Evolutionary conservation across 306 rosid genomes (phyloP).

Genomic region (Lagenaria siceraria): DNA sequence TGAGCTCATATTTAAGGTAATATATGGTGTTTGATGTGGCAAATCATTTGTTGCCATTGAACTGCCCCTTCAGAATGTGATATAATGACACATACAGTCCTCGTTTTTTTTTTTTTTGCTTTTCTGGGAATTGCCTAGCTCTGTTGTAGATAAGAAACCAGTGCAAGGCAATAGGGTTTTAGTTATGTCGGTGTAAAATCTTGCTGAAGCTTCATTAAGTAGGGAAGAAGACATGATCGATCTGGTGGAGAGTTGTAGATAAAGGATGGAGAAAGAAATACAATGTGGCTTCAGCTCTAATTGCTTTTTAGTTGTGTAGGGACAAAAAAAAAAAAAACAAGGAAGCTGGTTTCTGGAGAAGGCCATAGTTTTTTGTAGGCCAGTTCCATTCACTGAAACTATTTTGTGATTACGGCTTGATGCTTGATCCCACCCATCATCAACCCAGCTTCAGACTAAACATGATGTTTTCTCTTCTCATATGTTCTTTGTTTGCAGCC

Average conservation of each 20-base stretch:
- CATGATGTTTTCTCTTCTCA: slow-evolving; percentile 5
- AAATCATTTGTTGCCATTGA: not conserved
- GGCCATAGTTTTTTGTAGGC: slow-evolving; percentile 7
- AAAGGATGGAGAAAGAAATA: not conserved
- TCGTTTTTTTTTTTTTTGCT: not conserved
- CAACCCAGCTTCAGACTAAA: slow-evolving; percentile 12
- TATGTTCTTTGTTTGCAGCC: slow-evolving; percentile 16
- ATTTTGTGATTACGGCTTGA: not conserved
- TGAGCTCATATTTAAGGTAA: slow-evolving; percentile 58
- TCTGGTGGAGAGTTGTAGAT: slow-evolving; percentile 2
- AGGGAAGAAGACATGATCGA: not conserved
- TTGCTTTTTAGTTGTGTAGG: not conserved
- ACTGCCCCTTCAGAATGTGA: not conserved
- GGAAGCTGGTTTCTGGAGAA: slow-evolving; percentile 3
- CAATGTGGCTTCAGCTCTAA: slow-evolving; percentile 8
- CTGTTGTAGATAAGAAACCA: slow-evolving; percentile 6
- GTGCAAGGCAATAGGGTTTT: not conserved
- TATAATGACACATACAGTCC: not conserved
- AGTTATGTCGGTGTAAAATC: not conserved
- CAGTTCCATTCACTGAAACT: not conserved
- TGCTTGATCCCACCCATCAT: not conserved
- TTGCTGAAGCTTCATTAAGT: slow-evolving; percentile 2
- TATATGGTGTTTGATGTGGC: not conserved
- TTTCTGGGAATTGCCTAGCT: slow-evolving; percentile 1
- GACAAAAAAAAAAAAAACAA: not conserved